These are phyloP conservation scores for Citrus inodora DNA, from an alignment of 345 rosid genomes.

Conservation along the genomic window DNA sequence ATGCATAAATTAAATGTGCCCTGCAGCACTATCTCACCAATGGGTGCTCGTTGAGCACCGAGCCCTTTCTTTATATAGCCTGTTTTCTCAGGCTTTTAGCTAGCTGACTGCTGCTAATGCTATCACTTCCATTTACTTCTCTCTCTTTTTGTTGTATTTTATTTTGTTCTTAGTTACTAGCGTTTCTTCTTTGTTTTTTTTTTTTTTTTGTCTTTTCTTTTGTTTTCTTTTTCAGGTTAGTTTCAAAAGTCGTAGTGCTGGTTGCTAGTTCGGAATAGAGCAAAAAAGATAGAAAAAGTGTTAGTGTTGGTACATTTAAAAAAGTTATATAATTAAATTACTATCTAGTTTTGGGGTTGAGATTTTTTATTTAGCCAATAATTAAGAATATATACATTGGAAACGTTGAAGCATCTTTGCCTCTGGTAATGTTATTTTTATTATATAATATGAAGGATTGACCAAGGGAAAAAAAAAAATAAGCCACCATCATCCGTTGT, in stretches of 20 bases:
- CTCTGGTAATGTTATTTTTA: background rate
- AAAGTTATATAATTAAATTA: too few relatives aligned
- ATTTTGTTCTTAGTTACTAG: background rate
- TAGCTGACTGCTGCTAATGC: conserved; percentile 17
- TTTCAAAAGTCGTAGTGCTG: background rate
- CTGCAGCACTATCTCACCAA: conserved; percentile 11
- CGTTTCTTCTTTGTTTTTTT: background rate
- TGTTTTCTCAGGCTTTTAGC: conserved; percentile 11
- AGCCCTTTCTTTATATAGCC: conserved; percentile 18
- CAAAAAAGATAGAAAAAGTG: background rate
- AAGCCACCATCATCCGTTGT: background rate
- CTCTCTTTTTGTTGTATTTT: background rate
- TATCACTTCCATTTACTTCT: conserved; percentile 11
- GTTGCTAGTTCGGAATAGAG: background rate
- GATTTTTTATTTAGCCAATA: background rate
- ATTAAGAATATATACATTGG: background rate
- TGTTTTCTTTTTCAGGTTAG: background rate
- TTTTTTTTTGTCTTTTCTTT: too few relatives aligned
- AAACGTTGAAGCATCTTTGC: background rate
- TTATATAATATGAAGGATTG: background rate
- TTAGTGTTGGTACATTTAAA: background rate
- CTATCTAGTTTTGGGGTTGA: background rate
- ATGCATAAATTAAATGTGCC: background rate
- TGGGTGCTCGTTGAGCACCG: conserved; percentile 35
- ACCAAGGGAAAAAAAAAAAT: background rate